Evolutionary conservation across 352 stramenopile species (phyloP), one percentile per base, ranked within the genome.

Genomic region (Pythium rishiriense): DNA sequence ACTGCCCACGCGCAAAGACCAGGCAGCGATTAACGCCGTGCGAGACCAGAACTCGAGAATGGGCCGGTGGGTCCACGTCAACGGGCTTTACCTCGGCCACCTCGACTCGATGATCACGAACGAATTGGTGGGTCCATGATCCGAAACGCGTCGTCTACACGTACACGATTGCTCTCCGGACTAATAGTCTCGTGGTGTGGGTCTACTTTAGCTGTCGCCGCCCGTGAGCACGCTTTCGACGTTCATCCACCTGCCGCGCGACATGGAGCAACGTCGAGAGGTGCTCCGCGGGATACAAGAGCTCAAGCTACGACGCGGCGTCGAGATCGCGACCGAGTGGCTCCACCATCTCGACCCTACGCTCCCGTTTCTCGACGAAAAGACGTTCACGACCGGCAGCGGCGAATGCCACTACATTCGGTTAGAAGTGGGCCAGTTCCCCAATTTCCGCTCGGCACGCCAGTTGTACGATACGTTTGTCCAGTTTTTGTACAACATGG

Each of bases 381-480:
- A 58, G 33, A 33, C 47, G 25, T 57, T 52, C 37, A 45, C 37
- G n/a, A 51, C 48, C 8, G 58, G 58, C 4, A 25, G 41, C 43
- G 58, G 58, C 35, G n/a, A 26, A 8, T 64, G 24, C 58, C 48
- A 58, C 47, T 55, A 29, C 58, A 28, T 51, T 5, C 48, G n/a
- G n/a, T n/a, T n/a, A n/a, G n/a, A n/a, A n/a, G 46, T 11, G 33
- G 22, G 4, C 37, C 35, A 11, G 19, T 78, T 64, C 39, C 64
- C 14, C 74, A 71, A 24, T 85, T 88, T 45, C 66, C 64, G 3
- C 24, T 81, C 68, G 0, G 65, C 82, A 17, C 63, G 62, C 9
- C 66, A 82, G 41, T 71, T 87, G 5, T 84, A 72, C 39, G 74
- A 85, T 11, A 63, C 67, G 6, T 63, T 83, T 15, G 58, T 75